These are phyloP conservation scores for Suhomyces kunorum DNA, from an alignment of 1,139 yeast species.

Conservation along the genomic window DNA sequence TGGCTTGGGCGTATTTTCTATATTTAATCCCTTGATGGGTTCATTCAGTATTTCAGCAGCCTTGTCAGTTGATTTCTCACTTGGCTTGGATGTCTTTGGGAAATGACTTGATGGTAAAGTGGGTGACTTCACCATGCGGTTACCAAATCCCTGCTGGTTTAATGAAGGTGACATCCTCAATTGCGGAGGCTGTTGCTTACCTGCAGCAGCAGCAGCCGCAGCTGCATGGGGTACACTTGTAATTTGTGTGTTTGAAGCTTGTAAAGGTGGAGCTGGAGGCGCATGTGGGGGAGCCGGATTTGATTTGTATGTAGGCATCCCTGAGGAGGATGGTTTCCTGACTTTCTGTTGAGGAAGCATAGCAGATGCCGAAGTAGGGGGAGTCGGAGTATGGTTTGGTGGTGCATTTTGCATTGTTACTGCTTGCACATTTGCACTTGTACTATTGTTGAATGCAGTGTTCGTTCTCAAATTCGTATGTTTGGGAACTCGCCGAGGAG, in stretches of 20 bases:
- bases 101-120: conserved; percentile 11
- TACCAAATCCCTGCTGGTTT: conserved; percentile 6
- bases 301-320: conserved; percentile 4
- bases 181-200: conserved; percentile 12
- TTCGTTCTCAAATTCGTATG: conserved; percentile 12
- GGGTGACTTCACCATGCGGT: conserved; percentile 13
- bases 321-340: conserved; percentile 4
- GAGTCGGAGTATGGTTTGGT: not conserved
- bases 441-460: conserved; percentile 11
- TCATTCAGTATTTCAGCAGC: conserved; percentile 1
- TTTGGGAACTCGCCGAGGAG: conserved; percentile 9
- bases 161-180: conserved; percentile 6
- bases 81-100: conserved; percentile 1
- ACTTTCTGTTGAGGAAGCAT: conserved; percentile 1
- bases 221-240: conserved; percentile 17
- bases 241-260: conserved; percentile 1
- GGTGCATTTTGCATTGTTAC: conserved; percentile 3
- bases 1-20: not conserved
- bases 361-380: not conserved
- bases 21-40: conserved; percentile 18
- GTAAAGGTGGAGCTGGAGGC: conserved; percentile 2
- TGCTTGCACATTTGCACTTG: no score
- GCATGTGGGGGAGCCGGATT: conserved; percentile 1
- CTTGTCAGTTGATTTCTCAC: not conserved
- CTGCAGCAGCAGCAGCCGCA: conserved; percentile 20